These are phyloP conservation scores for Dictyostelium discoideum DNA, from an alignment of 78 protist species.

Conservation along the genomic window DNA sequence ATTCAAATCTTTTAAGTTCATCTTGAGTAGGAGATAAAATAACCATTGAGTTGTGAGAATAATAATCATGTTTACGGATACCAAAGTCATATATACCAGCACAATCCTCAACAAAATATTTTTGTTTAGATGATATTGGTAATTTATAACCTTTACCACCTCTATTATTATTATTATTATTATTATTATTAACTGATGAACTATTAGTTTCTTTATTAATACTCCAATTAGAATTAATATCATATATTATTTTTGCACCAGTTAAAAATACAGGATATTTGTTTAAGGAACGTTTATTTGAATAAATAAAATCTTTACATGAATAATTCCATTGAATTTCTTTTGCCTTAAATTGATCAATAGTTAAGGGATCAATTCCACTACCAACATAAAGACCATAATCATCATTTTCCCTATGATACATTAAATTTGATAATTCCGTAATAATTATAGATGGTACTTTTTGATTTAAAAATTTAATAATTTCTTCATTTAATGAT, in stretches of 20 bases:
- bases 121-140: background rate
- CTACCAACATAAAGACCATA: background rate
- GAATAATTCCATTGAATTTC: background rate
- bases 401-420: background rate
- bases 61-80: no score
- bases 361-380: background rate
- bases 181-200: no score
- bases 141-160: background rate
- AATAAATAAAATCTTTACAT: background rate
- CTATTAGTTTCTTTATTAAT: no score
- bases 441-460: background rate
- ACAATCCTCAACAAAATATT: background rate
- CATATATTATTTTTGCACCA: background rate
- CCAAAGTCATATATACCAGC: no score
- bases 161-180: no score
- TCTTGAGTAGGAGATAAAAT: background rate
- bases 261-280: background rate
- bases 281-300: background rate
- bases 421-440: background rate
- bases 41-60: background rate
- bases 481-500: background rate
- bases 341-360: background rate
- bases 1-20: background rate
- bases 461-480: background rate
- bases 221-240: background rate